Base-by-base conservation (phyloP, 2,329 filamentous ascomycete species). In the Paramyrothecium roridum region DNA sequence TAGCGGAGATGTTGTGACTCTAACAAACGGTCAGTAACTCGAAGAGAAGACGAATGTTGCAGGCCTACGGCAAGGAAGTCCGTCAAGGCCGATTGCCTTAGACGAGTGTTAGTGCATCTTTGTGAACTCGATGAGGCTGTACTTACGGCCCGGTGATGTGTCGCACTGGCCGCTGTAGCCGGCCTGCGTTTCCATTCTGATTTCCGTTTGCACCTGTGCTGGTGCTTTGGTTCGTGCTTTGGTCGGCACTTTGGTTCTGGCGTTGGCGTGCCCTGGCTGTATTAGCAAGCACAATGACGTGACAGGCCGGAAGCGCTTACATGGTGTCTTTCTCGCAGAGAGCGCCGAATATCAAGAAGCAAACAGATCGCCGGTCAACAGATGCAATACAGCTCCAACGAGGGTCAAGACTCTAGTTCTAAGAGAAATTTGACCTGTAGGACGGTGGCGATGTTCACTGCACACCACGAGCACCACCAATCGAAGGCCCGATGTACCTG, bases 1-100 rank as follows among this genome's bases (percentile, higher is more conserved):
- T 69, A 2, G 83, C 81, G 21, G 84, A 90, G 61, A 91, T 91
- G 63, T 90, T 90, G 69, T 90, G 86, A 2, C 87, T 84, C 82
- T 88, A 34, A 26, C 13, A 19, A 8, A 37, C 16, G 34, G 54
- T 72, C 50, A 72, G 64, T 48, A 54, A 26, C 8, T 8, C 20
- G 43, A 19, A 19, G 33, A 23, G 37, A 17, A 6, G 23, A 37
- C 10, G 20, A 17, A 46, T 37, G 12, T 50, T 20, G 17, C 48
- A 34, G 19, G 30, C 75, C 60, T 60, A 79, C 77, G 22, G 80
- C 79, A 47, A 83, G 68, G 57, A 80, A 83, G 59, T 82, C 78
- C 2, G 79, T 83, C 64, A 83, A 65, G 16, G 80, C 80, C 20
- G 80, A 83, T 67, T 80, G 78, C 3, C 74, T 77, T 4, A 43